Evolutionary conservation across 306 rosid genomes (phyloP).

Genomic region (Vicia villosa): DNA sequence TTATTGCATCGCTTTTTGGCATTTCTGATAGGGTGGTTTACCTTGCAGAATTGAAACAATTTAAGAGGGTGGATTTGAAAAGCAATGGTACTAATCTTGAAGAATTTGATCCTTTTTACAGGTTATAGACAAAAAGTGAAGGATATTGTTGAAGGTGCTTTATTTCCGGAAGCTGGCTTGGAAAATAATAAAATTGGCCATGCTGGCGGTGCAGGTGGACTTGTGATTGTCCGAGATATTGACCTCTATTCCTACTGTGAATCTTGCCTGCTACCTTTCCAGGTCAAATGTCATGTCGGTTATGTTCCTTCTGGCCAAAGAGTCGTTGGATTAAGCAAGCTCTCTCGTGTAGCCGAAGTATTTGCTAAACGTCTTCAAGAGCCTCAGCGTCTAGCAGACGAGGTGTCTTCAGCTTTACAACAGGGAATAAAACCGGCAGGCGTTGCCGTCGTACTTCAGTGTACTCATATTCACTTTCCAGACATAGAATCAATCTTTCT

Average conservation of each 20-base stretch:
- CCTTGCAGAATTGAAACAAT: too few relatives aligned
- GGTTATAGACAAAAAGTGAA: conserved; percentile 80
- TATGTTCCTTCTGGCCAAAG: conserved; percentile 82
- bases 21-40: too few relatives aligned
- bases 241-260: conserved; percentile 87
- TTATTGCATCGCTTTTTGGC: too few relatives aligned
- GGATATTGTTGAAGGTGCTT: conserved; percentile 88
- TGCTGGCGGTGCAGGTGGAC: conserved; percentile 98
- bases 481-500: conserved; percentile 58
- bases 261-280: conserved; percentile 91
- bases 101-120: conserved; percentile 33
- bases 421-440: conserved; percentile 83
- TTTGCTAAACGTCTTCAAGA: conserved; percentile 51
- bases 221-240: conserved; percentile 86
- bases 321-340: conserved; percentile 94
- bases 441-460: conserved; percentile 70
- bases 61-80: too few relatives aligned
- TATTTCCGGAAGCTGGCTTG: conserved; percentile 88
- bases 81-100: background rate
- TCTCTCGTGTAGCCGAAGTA: conserved; percentile 69
- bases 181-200: conserved; percentile 65
- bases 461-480: conserved; percentile 71
- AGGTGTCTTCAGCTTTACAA: conserved; percentile 35
- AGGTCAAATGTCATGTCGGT: conserved; percentile 85
- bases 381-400: conserved; percentile 58